Evolutionary conservation across 495 filamentous ascomycete species (phyloP).

Genomic region (Niebla homalea): DNA sequence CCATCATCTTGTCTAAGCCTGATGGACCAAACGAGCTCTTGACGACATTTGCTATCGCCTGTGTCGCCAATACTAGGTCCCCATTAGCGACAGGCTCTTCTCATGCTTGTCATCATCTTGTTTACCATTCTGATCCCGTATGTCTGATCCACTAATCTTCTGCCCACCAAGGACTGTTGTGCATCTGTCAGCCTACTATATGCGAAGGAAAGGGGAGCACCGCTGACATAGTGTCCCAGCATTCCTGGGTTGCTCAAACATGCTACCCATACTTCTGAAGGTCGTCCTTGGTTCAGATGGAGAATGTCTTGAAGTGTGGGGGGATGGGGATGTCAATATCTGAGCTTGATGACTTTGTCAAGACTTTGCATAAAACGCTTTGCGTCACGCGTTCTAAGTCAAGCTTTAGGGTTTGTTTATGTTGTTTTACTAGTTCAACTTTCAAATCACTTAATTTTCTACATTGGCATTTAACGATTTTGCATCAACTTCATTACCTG

Average conservation of each 20-base stretch:
- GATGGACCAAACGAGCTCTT: slow-evolving; percentile 97
- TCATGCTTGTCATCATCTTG: slow-evolving; percentile 5
- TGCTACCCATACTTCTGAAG: slow-evolving; percentile 53
- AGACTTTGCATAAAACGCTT: too few relatives aligned
- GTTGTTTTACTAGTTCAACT: too few relatives aligned
- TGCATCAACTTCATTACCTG: too few relatives aligned
- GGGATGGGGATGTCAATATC: too few relatives aligned
- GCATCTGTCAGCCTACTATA: neutral
- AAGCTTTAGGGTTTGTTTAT: too few relatives aligned
- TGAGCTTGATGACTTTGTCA: too few relatives aligned
- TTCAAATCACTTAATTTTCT: too few relatives aligned
- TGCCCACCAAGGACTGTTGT: slow-evolving; percentile 15
- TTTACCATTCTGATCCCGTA: slow-evolving; percentile 89
- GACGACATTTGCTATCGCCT: slow-evolving; percentile 96
- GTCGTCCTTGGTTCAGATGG: too few relatives aligned
- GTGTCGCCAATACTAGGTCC: slow-evolving; percentile 70
- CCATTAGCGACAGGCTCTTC: slow-evolving; percentile 8
- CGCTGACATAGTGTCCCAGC: slow-evolving; percentile 66
- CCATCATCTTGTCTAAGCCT: slow-evolving; percentile 99
- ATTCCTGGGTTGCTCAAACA: slow-evolving; percentile 82
- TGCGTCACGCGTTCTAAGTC: too few relatives aligned
- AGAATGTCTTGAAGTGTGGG: too few relatives aligned
- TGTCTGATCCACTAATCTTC: slow-evolving; percentile 70
- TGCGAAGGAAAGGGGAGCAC: neutral
- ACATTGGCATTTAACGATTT: too few relatives aligned